Percentiles rank a stretch among this genome's conserved stretches.
phyloP scores from a whole-genome alignment of 352 stramenopile species.

The Peronospora tabacina region DNA sequence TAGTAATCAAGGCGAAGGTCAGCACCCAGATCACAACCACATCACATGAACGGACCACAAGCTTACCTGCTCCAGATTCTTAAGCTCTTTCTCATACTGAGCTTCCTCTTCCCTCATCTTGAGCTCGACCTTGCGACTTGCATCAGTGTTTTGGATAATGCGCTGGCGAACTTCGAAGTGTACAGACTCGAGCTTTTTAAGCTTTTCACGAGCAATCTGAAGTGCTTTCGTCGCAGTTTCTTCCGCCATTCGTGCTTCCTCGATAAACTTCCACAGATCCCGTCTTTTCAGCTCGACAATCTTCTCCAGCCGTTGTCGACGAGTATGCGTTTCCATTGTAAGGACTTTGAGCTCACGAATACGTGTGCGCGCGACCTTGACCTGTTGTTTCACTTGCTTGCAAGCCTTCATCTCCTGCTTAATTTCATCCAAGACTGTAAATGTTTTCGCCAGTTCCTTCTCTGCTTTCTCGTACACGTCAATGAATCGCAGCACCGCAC shows the following conservation, averaged over 20 bases:
- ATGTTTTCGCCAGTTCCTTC: conserved; percentile 58
- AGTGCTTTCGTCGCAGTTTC: conserved; percentile 53
- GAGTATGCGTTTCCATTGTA: conserved; percentile 45
- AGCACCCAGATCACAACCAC: conserved; percentile 3
- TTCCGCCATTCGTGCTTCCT: conserved; percentile 58
- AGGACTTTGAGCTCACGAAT: conserved; percentile 46
- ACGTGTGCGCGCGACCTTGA: conserved; percentile 45
- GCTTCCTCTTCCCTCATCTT: conserved; percentile 59
- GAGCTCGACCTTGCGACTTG: conserved; percentile 51
- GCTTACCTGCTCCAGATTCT: conserved; percentile 52
- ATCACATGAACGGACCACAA: not conserved
- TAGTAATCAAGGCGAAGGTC: conserved; percentile 4
- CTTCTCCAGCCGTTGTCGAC: conserved; percentile 68
- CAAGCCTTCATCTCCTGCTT: conserved; percentile 56
- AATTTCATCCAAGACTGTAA: conserved; percentile 54
- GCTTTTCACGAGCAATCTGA: conserved; percentile 40
- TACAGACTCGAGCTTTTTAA: conserved; percentile 42
- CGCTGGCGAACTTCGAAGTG: conserved; percentile 46
- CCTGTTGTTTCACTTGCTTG: conserved; percentile 65
- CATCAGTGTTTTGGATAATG: conserved; percentile 43
- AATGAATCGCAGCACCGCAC: conserved; percentile 49
- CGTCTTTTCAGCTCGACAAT: conserved; percentile 60
- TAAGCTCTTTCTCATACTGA: conserved; percentile 54
- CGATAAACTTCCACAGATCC: conserved; percentile 55
- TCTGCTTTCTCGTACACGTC: conserved; percentile 61